These are phyloP conservation scores for Malus hybrid DNA, from an alignment of 331 rosid genomes.

Conservation along the genomic window DNA sequence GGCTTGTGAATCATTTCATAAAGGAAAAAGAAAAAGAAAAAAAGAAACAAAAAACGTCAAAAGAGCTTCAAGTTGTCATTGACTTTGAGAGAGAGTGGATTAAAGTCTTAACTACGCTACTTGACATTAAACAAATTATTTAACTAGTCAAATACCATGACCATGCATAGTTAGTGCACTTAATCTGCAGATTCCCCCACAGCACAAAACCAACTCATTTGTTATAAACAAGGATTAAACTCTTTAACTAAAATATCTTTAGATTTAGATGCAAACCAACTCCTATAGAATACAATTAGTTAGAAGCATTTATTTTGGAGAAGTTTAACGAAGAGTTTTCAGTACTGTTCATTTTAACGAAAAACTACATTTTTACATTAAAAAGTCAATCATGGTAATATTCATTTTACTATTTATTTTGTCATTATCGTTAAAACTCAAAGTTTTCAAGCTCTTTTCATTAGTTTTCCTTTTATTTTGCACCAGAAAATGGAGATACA, in stretches of 20 bases:
- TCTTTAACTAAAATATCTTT: neutral
- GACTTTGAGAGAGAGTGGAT: constrained; percentile 20
- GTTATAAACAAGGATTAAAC: neutral
- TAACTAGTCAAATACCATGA: neutral
- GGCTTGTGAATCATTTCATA: no score
- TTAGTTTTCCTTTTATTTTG: no score
- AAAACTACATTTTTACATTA: no score
- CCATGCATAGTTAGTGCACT: neutral
- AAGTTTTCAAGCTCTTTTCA: no score
- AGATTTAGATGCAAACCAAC: neutral
- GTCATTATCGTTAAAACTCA: no score
- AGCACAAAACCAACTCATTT: neutral
- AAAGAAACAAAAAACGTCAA: constrained; percentile 8
- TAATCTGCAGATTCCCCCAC: neutral
- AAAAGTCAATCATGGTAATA: no score
- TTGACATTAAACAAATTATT: neutral
- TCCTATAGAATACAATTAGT: neutral
- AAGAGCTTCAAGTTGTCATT: constrained; percentile 34
- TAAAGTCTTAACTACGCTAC: constrained; percentile 17
- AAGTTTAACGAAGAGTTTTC: no score
- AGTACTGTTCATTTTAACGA: no score
- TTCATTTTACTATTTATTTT: no score
- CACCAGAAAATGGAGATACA: neutral
- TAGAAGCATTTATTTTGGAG: no score
- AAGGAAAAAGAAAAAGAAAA: neutral